Base-by-base conservation (phyloP, 345 rosid species). In the Salix udensis region DNA sequence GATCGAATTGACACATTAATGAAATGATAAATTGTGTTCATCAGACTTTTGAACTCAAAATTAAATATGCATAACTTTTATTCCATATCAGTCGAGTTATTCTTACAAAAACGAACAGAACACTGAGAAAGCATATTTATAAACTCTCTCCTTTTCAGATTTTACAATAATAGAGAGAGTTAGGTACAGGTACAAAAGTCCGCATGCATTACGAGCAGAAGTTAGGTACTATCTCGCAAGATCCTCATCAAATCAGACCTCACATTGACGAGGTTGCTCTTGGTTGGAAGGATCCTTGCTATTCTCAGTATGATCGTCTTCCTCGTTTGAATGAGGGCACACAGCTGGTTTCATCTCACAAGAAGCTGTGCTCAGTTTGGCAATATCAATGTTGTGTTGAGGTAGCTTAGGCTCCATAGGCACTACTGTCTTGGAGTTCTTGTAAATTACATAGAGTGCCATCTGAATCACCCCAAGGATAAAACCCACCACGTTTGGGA, bases 401-500 rank as follows among this genome's bases (percentile, higher is more conserved):
- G 71, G 65, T 44, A 34, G 48, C 34, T 52, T 55, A 0, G 39
- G n/a, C 0, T 77, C 16, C 44, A 39, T 34, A 23, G 5, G 61
- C 4, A 8, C 50, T 34, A 13, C 71, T 42, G 67, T 28, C 36
- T 78, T 78, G 13, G 8, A 30, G 36, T 76, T 74, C 76, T 83
- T 80, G 84, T 80, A 84, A 4, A 85, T 65, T 13, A 74, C 67
- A 66, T 82, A 82, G 0, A 87, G 73, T n/a, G 76, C 66, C 87
- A 88, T 85, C 64, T 88, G 87, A 73, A 77, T 26, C 52, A 78
- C 37, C 65, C 88, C 88, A 36, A 85, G 79, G 24, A 76, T 21
- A 70, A 86, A 71, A 10, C 89, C 89, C 42, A 85, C 1, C 4
- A 83, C 76, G 74, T 86, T 86, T 16, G 89, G 89, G 19, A 79